These are phyloP conservation scores for Pichia inconspicua DNA, from an alignment of 1,139 yeast species.

Conservation along the genomic window DNA sequence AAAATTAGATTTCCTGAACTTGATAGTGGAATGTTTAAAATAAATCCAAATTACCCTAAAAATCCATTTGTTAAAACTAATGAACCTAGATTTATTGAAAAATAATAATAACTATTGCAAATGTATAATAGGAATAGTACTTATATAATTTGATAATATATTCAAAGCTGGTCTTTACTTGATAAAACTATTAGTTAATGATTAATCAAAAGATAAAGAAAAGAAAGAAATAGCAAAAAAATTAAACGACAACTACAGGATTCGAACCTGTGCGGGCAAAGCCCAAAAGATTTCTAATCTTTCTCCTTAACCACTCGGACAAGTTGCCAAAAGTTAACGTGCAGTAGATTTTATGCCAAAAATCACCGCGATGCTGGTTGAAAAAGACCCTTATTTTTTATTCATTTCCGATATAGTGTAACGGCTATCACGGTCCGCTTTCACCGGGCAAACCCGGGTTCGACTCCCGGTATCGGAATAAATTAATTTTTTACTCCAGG, in stretches of 20 bases:
- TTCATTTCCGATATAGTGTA: constrained; percentile 53
- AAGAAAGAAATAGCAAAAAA: neutral
- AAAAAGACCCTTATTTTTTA: neutral
- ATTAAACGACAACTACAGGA: constrained; percentile 31
- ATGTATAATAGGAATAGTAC: neutral
- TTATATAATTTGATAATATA: too few relatives aligned
- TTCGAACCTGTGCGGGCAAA: constrained; percentile 36
- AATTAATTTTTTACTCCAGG: too few relatives aligned
- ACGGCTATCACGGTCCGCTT: constrained; percentile 72
- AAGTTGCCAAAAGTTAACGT: constrained; percentile 16
- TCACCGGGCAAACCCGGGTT: constrained; percentile 73
- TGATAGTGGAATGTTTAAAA: constrained; percentile 29
- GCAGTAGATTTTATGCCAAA: neutral
- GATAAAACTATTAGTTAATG: too few relatives aligned
- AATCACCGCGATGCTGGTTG: neutral
- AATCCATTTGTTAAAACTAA: constrained; percentile 59
- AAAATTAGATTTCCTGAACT: constrained; percentile 48
- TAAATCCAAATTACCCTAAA: constrained; percentile 60
- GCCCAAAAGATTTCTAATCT: constrained; percentile 36
- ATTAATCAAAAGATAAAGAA: too few relatives aligned
- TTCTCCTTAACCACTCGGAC: constrained; percentile 37
- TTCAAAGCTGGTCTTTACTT: too few relatives aligned
- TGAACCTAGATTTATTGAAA: constrained; percentile 34
- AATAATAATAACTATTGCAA: neutral
- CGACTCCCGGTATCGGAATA: constrained; percentile 68